Base-by-base conservation (phyloP, 176 grass and related monocot genomes). In the Avena atlantica region DNA sequence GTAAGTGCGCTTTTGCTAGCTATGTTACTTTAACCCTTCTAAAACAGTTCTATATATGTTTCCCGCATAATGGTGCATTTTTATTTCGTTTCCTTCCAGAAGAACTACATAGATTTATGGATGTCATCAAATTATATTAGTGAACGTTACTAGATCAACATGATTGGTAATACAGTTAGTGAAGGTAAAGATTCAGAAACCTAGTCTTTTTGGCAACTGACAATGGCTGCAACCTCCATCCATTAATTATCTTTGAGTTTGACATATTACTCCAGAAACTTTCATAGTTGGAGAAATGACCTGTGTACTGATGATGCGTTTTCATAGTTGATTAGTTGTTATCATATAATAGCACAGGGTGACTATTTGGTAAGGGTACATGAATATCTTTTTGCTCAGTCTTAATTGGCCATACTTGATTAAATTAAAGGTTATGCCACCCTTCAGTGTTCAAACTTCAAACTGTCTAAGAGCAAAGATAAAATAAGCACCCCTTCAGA, bases 271-370 rank as follows among this genome's bases (percentile, higher is more conserved):
- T 74, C 31, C 24, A 9, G n/a, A 34, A 53, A 48, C 29, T 44
- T 48, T 53, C 78, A 71, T 70, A 34, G 55, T 49, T 83, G 60
- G 34, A 69, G 11, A 76, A 88, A 78, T 69, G 23, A 15, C 21
- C 14, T 76, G 12, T 12, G 64, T 2, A 45, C 23, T 50, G 24
- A 44, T 76, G 61, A n/a, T 78, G 8, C 19, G 74, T 14, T 29
- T 67, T 68, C 4, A 17, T 47, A 47, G 37, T 5, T 40, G 37
- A 40, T 40, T 40, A 40, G 37, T 40, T 40, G 8, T n/a, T 24
- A 25, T 47, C 59, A 80, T 80, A 47, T 42, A 42, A 56, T 29
- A 56, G n/a, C 76, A 80, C 24, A 62, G 8, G 52, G 67, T 60
- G 55, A 58, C 13, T 62, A 5, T 70, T 68, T 36, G 9, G 9